A percentile compares a stretch with the other conserved stretches of the same genome.
phyloP scores from a whole-genome alignment of 495 filamentous ascomycete species.

The Halenospora varia region DNA sequence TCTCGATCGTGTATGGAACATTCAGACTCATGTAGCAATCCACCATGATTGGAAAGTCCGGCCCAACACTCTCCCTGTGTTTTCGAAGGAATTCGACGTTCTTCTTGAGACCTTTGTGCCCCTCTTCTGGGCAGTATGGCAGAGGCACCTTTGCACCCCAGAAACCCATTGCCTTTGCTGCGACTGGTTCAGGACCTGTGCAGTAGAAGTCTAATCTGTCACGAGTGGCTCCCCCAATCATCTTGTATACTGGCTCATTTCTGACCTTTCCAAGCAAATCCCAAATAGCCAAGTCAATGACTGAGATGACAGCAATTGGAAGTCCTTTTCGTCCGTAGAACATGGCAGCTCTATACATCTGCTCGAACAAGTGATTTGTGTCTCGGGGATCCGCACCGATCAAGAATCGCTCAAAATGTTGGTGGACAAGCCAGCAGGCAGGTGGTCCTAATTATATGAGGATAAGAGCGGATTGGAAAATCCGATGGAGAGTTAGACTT shows the following conservation, averaged over 20 bases:
- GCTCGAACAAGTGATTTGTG: constrained; percentile 84
- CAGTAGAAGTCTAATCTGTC: constrained; percentile 87
- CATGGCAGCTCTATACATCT: constrained; percentile 93
- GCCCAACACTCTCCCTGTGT: constrained; percentile 78
- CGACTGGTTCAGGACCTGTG: constrained; percentile 77
- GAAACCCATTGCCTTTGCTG: constrained; percentile 80
- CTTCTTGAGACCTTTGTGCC: constrained; percentile 73
- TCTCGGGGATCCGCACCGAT: constrained; percentile 85
- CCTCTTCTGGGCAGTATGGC: constrained; percentile 84
- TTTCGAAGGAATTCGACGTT: constrained; percentile 84
- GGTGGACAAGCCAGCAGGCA: constrained; percentile 86
- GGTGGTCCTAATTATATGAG: constrained; percentile 53
- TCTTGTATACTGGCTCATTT: constrained; percentile 88
- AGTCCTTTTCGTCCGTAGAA: constrained; percentile 94
- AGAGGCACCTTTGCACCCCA: constrained; percentile 84
- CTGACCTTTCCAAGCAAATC: constrained; percentile 86
- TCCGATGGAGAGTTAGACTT: too few species aligned
- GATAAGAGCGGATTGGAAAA: neutral
- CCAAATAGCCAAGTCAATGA: constrained; percentile 90
- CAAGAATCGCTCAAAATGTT: constrained; percentile 88
- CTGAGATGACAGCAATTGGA: constrained; percentile 84
- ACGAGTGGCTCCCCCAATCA: constrained; percentile 83
- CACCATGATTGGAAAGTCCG: constrained; percentile 88
- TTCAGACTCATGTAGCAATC: constrained; percentile 97
- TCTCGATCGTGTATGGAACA: constrained; percentile 85